Conservation (phyloP, 2,329 filamentous ascomycete genomes). For the Fusarium guadeloupense region DNA sequence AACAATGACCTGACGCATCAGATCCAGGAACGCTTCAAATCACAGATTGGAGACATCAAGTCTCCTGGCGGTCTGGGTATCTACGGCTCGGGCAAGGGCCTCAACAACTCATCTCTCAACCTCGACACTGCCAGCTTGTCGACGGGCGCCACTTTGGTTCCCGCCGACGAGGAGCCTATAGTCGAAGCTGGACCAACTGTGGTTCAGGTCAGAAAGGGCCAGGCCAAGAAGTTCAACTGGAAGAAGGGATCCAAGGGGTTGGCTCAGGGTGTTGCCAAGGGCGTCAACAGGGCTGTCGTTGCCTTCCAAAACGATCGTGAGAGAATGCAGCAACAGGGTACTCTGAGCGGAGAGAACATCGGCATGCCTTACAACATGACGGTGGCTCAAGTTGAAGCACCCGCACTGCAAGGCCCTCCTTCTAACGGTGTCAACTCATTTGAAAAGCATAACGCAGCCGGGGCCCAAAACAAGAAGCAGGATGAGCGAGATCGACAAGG, state of each 20-base stretch:
- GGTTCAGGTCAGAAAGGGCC: constrained; percentile 92
- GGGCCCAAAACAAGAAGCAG: constrained; percentile 37
- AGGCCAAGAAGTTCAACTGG: constrained; percentile 98
- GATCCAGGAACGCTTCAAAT: constrained; percentile 93
- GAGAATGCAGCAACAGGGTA: constrained; percentile 59
- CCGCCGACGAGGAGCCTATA: constrained; percentile 72
- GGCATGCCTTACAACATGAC: constrained; percentile 78
- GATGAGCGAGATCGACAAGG: constrained; percentile 61
- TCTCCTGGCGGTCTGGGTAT: constrained; percentile 66
- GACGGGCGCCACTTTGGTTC: constrained; percentile 67
- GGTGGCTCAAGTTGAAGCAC: constrained; percentile 62
- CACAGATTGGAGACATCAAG: constrained; percentile 67
- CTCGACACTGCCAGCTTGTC: constrained; percentile 63
- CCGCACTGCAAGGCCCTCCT: constrained; percentile 45
- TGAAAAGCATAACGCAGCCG: constrained; percentile 30
- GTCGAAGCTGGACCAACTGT: constrained; percentile 85
- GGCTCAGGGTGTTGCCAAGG: constrained; percentile 93
- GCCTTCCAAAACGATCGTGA: constrained; percentile 72
- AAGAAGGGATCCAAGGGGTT: constrained; percentile 95
- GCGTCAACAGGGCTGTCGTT: constrained; percentile 89
- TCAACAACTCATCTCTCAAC: constrained; percentile 60
- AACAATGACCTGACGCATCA: constrained; percentile 96
- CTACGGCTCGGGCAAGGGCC: constrained; percentile 62
- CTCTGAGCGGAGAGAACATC: constrained; percentile 69
- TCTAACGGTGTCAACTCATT: constrained; percentile 45